phyloP scores from a whole-genome alignment of 2,329 filamentous ascomycete genomes.

The Aureobasidium sp. region DNA sequence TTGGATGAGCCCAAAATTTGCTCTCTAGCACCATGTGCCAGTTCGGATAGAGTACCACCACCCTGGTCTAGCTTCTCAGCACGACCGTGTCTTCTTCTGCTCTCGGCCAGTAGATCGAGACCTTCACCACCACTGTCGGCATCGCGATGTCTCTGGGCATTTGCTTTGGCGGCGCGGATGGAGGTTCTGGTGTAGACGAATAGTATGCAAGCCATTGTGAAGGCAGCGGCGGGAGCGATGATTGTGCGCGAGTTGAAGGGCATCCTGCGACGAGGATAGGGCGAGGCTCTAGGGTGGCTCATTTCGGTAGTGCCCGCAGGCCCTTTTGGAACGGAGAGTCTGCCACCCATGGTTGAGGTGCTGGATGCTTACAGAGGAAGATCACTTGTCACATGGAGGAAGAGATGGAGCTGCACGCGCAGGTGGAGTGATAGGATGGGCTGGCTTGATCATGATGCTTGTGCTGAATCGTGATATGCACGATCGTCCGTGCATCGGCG shows the following conservation, averaged over 20 bases:
- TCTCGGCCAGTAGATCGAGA: slow-evolving; percentile 47
- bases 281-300: slow-evolving; percentile 25
- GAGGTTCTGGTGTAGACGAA: slow-evolving; percentile 57
- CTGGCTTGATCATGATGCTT: background rate
- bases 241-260: slow-evolving; percentile 36
- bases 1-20: slow-evolving; percentile 18
- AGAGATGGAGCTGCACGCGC: background rate
- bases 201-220: slow-evolving; percentile 54
- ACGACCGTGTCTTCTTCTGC: slow-evolving; percentile 45
- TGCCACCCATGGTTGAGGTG: slow-evolving; percentile 37
- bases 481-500: background rate
- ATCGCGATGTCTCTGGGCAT: slow-evolving; percentile 53
- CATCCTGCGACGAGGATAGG: slow-evolving; percentile 27
- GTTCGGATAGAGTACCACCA: slow-evolving; percentile 29
- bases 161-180: slow-evolving; percentile 59
- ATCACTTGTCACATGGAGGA: background rate
- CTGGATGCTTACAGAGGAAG: background rate
- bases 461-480: background rate
- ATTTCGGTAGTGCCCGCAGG: slow-evolving; percentile 38
- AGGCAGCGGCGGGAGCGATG: slow-evolving; percentile 54
- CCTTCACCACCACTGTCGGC: slow-evolving; percentile 49
- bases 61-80: slow-evolving; percentile 37
- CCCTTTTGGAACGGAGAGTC: slow-evolving; percentile 38
- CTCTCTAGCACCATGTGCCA: slow-evolving; percentile 26
- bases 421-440: slow-evolving; percentile 1